A percentile compares a stretch with the other conserved stretches of the same genome.
These are phyloP conservation scores for Kazachstania kunashirensis DNA, from an alignment of 805 yeast genomes.

Conservation along the genomic window DNA sequence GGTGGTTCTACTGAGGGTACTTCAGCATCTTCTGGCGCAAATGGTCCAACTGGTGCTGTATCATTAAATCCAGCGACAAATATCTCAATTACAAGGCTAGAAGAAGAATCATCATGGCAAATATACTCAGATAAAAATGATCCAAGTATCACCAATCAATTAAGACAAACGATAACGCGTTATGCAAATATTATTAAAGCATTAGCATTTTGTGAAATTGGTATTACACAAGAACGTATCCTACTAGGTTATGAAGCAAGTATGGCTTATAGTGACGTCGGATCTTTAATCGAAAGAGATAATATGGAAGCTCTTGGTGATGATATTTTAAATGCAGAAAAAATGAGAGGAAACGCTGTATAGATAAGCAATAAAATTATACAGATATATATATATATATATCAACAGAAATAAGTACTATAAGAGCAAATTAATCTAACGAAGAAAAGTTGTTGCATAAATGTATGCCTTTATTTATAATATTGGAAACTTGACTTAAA, in stretches of 20 bases:
- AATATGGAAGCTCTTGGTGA: conserved; percentile 64
- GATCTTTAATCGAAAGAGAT: conserved; percentile 62
- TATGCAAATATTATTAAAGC: conserved; percentile 80
- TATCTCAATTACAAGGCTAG: conserved; percentile 71
- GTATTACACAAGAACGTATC: conserved; percentile 74
- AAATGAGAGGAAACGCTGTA: conserved; percentile 51
- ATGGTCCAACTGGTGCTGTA: conserved; percentile 31
- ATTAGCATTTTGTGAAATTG: conserved; percentile 73
- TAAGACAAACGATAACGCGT: conserved; percentile 68
- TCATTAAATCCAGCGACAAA: conserved; percentile 29
- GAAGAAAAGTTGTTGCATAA: too few species aligned
- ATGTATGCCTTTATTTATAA: too few species aligned
- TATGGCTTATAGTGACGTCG: conserved; percentile 60
- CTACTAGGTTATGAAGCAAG: conserved; percentile 83
- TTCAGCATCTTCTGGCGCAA: conserved; percentile 13
- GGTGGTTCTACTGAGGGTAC: conserved; percentile 21
- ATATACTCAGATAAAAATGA: conserved; percentile 89
- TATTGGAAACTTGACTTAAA: too few species aligned
- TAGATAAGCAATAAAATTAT: too few species aligned
- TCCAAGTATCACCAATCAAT: conserved; percentile 43
- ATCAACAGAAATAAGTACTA: too few species aligned
- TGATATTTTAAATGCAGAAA: conserved; percentile 61
- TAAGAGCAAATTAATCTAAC: too few species aligned
- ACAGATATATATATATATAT: too few species aligned
- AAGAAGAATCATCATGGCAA: conserved; percentile 90